These are phyloP conservation scores for Candida ulmi DNA, from an alignment of 805 yeast genomes.

Conservation along the genomic window DNA sequence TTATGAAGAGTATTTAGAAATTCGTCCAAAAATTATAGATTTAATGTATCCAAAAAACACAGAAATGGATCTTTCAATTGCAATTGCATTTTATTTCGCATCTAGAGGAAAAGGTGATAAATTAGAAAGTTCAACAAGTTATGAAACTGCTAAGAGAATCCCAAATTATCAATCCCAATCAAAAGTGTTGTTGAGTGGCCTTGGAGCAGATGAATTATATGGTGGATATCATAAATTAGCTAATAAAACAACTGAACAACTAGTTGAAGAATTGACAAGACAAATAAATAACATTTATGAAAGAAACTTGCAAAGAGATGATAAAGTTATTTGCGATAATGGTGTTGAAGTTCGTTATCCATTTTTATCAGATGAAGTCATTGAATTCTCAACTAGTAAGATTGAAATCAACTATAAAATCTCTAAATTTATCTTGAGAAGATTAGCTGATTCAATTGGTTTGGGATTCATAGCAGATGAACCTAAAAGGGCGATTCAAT, in stretches of 20 bases:
- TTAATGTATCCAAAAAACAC: conserved; percentile 81
- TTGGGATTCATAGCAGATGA: conserved; percentile 60
- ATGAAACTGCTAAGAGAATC: conserved; percentile 10
- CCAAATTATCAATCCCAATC: conserved; percentile 43
- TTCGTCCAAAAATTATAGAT: conserved; percentile 45
- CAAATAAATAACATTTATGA: conserved; percentile 73
- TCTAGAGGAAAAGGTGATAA: conserved; percentile 48
- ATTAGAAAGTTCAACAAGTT: conserved; percentile 4
- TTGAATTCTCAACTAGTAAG: conserved; percentile 38
- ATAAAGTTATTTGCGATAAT: conserved; percentile 78
- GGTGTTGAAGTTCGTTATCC: conserved; percentile 91
- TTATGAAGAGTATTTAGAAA: conserved; percentile 55
- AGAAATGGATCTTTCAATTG: conserved; percentile 94
- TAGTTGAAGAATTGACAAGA: conserved; percentile 54
- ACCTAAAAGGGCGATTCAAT: conserved; percentile 91
- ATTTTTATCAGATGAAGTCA: conserved; percentile 60
- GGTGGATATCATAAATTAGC: conserved; percentile 93
- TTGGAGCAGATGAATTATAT: conserved; percentile 96
- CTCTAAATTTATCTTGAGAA: conserved; percentile 56
- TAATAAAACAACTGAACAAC: conserved; percentile 33
- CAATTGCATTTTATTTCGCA: conserved; percentile 93
- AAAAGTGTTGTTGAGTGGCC: conserved; percentile 78
- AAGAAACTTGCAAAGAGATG: conserved; percentile 87
- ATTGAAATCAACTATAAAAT: conserved; percentile 46
- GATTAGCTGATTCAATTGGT: conserved; percentile 48